Percentiles rank a stretch among this genome's conserved stretches.
Conservation (phyloP, 2,329 filamentous ascomycete species). For the Ophiostoma triangulosporum region DNA sequence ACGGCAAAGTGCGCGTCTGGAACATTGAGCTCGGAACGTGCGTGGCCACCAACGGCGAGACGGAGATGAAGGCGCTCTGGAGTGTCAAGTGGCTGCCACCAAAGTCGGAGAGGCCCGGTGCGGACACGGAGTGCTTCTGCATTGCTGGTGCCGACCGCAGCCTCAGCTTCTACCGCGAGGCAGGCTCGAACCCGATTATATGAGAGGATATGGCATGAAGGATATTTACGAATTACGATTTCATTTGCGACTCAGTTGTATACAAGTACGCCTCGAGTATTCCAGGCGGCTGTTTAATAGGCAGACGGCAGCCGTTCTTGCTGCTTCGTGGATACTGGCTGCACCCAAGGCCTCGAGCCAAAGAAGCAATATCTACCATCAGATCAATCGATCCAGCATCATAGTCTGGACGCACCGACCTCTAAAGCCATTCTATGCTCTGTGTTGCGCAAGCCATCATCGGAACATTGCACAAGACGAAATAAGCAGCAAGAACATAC, state of each 20-base stretch:
- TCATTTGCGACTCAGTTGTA: no score
- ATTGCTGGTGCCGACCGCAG: conserved; percentile 64
- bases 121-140: conserved; percentile 51
- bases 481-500: neutral
- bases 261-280: no score
- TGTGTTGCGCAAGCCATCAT: neutral
- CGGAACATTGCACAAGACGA: neutral
- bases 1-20: conserved; percentile 95
- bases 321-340: no score
- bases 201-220: neutral
- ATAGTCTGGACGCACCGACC: neutral
- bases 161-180: conserved; percentile 74
- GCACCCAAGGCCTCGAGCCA: no score
- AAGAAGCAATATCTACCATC: neutral
- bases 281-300: no score
- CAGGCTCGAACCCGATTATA: conserved; percentile 22
- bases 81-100: conserved; percentile 65
- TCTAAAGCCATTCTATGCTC: neutral
- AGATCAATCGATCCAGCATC: neutral
- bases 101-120: conserved; percentile 39
- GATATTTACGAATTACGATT: neutral
- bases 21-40: conserved; percentile 71
- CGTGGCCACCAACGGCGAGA: conserved; percentile 88
- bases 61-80: conserved; percentile 70
- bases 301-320: no score